These are phyloP conservation scores for Discostella stelligeroides DNA, from an alignment of 108 stramenopile genomes.

Conservation along the genomic window DNA sequence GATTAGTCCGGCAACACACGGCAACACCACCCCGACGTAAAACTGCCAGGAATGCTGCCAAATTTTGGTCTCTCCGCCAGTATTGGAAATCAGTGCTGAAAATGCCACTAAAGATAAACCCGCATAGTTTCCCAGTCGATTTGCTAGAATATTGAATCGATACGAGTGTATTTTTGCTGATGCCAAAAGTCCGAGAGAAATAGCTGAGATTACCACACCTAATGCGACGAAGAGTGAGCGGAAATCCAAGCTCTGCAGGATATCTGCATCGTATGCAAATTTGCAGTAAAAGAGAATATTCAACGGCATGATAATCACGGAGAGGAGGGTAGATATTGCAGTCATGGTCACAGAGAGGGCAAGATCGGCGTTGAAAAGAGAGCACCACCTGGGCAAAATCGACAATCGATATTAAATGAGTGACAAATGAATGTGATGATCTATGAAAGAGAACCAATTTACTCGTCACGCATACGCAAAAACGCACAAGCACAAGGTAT, in stretches of 20 bases:
- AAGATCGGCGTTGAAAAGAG: slow-evolving; percentile 84
- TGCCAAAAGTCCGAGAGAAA: slow-evolving; percentile 64
- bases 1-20: slow-evolving; percentile 65
- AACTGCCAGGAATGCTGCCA: slow-evolving; percentile 82
- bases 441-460: not conserved
- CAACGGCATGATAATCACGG: slow-evolving; percentile 70
- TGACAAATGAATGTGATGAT: not conserved
- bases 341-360: slow-evolving; percentile 90
- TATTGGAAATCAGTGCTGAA: slow-evolving; percentile 65
- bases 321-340: slow-evolving; percentile 75
- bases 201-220: slow-evolving; percentile 73
- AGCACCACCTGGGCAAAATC: slow-evolving; percentile 55
- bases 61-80: slow-evolving; percentile 58
- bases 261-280: slow-evolving; percentile 59
- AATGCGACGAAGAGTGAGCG: slow-evolving; percentile 69
- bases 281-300: slow-evolving; percentile 81
- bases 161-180: slow-evolving; percentile 56
- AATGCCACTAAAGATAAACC: slow-evolving; percentile 74
- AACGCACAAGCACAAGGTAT: not conserved
- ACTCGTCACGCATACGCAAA: not conserved
- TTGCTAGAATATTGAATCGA: slow-evolving; percentile 66
- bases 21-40: slow-evolving; percentile 72
- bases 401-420: not conserved
- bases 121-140: slow-evolving; percentile 68
- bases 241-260: slow-evolving; percentile 70